These are phyloP conservation scores for Gastrolobium bilobum DNA, from an alignment of 306 rosid species.

Conservation along the genomic window DNA sequence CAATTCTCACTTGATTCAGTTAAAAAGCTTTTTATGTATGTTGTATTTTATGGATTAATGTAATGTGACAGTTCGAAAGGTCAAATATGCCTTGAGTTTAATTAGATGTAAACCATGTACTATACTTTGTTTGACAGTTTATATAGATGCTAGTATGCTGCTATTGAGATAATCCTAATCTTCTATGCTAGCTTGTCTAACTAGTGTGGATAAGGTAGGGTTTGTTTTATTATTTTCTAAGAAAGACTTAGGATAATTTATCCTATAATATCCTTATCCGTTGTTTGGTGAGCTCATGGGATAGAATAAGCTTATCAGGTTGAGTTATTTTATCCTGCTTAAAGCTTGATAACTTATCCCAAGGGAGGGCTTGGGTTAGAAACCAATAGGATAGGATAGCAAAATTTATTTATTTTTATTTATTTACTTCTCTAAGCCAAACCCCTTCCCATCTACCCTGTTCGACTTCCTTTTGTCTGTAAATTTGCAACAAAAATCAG, in stretches of 20 bases:
- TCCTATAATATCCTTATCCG: too few species aligned
- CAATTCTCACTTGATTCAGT: not conserved
- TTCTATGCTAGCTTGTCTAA: slow-evolving; percentile 18
- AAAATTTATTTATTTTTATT: too few species aligned
- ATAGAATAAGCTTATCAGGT: too few species aligned
- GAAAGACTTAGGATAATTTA: slow-evolving; percentile 7
- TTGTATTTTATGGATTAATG: slow-evolving; percentile 9
- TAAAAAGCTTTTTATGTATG: not conserved
- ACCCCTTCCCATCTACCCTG: too few species aligned
- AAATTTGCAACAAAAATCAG: too few species aligned
- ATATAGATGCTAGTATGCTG: slow-evolving; percentile 2
- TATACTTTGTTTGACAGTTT: slow-evolving; percentile 14
- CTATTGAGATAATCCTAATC: slow-evolving; percentile 15
- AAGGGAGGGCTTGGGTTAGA: too few species aligned
- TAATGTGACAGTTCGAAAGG: slow-evolving; percentile 4
- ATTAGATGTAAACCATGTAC: slow-evolving; percentile 4
- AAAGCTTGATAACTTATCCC: too few species aligned
- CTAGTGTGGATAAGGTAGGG: slow-evolving; percentile 6
- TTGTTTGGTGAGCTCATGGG: too few species aligned
- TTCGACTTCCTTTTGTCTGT: too few species aligned
- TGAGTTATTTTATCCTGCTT: too few species aligned
- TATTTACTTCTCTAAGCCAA: too few species aligned
- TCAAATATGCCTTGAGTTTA: not conserved
- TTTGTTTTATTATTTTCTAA: slow-evolving; percentile 7
- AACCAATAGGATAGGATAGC: too few species aligned